Percentiles rank a stretch among this genome's conserved stretches.
Conservation (phyloP, 192 early-diverging fungal species). For the Dimargaris cristalligena region DNA sequence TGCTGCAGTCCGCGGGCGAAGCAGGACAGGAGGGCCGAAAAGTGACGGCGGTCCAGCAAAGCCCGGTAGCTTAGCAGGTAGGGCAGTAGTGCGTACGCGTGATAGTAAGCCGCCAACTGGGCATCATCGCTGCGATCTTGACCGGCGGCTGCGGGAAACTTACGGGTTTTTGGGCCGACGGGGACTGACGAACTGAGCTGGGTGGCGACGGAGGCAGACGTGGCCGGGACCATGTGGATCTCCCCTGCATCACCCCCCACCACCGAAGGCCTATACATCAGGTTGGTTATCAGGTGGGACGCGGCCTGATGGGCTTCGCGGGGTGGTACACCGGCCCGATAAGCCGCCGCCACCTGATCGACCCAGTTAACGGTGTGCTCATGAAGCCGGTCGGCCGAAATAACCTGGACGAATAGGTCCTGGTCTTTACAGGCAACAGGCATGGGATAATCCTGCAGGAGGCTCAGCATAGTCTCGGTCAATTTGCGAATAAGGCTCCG, state of each 20-base stretch:
- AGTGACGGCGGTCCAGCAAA: constrained; percentile 1
- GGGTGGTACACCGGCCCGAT: background rate
- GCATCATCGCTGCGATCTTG: background rate
- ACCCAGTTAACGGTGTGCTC: background rate
- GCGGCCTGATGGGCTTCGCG: background rate
- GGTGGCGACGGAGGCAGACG: no score
- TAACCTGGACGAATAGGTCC: background rate
- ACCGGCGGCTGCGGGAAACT: no score
- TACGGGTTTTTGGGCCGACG: no score
- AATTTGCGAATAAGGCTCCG: background rate
- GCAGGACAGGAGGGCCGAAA: background rate
- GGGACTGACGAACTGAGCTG: no score
- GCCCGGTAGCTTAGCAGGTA: constrained; percentile 4
- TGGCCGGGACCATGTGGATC: no score
- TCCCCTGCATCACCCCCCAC: no score
- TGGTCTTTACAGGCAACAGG: background rate
- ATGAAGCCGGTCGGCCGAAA: background rate
- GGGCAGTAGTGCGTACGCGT: constrained; percentile 2
- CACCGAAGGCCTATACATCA: no score
- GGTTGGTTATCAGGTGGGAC: no score
- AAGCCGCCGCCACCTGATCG: background rate
- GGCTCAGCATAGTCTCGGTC: background rate
- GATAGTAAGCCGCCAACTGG: constrained; percentile 2
- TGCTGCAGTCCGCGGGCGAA: constrained; percentile 5
- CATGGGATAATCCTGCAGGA: constrained; percentile 2